phyloP scores from a whole-genome alignment of 2,329 filamentous ascomycete genomes.

The Coniosporium tulheliwenetii region DNA sequence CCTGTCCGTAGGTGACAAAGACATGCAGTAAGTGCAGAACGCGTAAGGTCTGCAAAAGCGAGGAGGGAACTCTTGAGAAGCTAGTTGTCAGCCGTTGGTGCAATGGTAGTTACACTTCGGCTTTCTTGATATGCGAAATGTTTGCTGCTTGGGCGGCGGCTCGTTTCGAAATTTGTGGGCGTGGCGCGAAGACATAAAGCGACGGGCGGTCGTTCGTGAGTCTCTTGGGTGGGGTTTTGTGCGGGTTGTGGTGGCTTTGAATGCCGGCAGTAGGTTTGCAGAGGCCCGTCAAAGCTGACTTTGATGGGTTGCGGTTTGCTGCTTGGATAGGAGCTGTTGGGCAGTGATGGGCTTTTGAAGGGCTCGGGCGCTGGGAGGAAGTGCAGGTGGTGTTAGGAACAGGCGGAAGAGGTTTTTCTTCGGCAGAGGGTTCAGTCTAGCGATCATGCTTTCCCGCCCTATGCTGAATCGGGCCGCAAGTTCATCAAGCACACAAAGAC shows the following conservation, averaged over 20 bases:
- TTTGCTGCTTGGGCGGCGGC: constrained; percentile 87
- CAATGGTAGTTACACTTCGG: constrained; percentile 78
- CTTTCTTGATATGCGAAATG: constrained; percentile 92
- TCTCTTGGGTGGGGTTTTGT: constrained; percentile 1
- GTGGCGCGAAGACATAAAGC: constrained; percentile 99
- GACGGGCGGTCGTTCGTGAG: neutral
- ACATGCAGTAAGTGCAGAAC: constrained; percentile 36
- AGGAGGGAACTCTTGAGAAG: no score
- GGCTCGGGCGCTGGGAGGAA: no score
- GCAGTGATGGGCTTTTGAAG: no score
- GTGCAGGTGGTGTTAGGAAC: no score
- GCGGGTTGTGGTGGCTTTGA: neutral
- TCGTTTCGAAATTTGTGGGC: constrained; percentile 87
- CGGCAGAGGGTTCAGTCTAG: no score
- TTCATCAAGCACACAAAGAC: no score
- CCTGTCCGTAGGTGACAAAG: constrained; percentile 42
- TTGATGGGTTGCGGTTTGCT: no score
- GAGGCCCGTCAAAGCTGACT: no score
- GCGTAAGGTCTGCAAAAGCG: constrained; percentile 1
- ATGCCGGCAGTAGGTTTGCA: neutral
- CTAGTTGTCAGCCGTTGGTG: constrained; percentile 64
- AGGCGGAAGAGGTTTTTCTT: no score
- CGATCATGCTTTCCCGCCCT: no score
- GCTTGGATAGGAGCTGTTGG: no score
- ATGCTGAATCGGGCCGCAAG: no score